Evolutionary conservation across 2,329 filamentous ascomycete species (phyloP), one percentile per base, ranked within the genome.

Genomic region (Trichothecium sympodiale): DNA sequence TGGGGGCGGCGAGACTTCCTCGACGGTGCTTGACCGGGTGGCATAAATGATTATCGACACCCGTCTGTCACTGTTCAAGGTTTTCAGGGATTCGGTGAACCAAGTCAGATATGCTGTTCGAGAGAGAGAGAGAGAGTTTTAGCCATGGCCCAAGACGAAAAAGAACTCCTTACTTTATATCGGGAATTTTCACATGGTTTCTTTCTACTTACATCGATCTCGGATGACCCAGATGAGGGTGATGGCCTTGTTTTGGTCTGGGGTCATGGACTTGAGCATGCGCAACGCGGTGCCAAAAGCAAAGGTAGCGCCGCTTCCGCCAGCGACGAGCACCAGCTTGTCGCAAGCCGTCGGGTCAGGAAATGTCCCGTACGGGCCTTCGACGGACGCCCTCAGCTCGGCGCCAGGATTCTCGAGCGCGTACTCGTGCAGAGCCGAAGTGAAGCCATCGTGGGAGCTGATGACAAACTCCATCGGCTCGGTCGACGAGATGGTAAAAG

Each of bases 251-350:
- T 42, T 42, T 1, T 44, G 44, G 14, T 44, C 43, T 4, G 13
- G 26, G 3, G 30, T 39, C 3, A 49, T 41, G 12, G 42, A 50
- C 33, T 46, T 52, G 10, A 65, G 46, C 36, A 63, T 49, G 38
- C 50, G 48, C 32, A 61, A 51, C 5, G 56, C 57, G 16, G 53
- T 54, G 31, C 63, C 62, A 30, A 62, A 54, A 5, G 61, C 60
- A 48, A 78, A 80, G 20, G 67, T 76, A 2, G 70, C 74, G 3
- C 76, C 75, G 34, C 71, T 73, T 4, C 75, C 76, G 10, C 74
- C 75, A 4, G 72, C 71, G 27, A 79, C 60, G 29, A 79, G 54
- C n/a, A 79, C 56, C 6, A 76, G 59, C 42, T 68, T 70, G 47
- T 77, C 69, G 40, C 63, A 71, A 12, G 60, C 53, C 36, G 62